Conservation (phyloP, 805 yeast genomes). For the Tetrapisispora iriomotensis region DNA sequence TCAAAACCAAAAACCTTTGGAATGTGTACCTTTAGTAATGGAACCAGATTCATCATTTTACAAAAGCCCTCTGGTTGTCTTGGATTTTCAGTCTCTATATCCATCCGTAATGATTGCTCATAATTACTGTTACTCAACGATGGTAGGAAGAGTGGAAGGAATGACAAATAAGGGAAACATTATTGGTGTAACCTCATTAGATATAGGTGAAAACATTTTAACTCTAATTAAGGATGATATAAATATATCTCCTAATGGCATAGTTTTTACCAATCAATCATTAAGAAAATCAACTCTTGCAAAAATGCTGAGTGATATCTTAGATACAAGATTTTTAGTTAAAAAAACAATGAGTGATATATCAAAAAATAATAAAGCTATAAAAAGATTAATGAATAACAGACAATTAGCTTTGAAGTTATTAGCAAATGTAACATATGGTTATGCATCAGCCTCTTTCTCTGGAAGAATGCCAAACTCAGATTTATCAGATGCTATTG, state of each 20-base stretch:
- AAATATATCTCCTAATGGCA: slow-evolving; percentile 77
- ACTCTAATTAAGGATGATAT: slow-evolving; percentile 44
- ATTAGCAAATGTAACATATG: slow-evolving; percentile 92
- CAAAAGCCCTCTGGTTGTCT: slow-evolving; percentile 78
- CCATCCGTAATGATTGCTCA: slow-evolving; percentile 90
- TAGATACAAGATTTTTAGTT: slow-evolving; percentile 70
- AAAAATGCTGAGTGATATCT: slow-evolving; percentile 73
- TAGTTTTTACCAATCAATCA: slow-evolving; percentile 57
- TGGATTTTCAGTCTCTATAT: slow-evolving; percentile 89
- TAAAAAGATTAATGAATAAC: slow-evolving; percentile 47
- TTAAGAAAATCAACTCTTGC: slow-evolving; percentile 68
- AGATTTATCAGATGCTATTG: slow-evolving; percentile 91
- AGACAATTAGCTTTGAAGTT: slow-evolving; percentile 81
- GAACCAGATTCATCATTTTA: slow-evolving; percentile 83
- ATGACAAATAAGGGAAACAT: slow-evolving; percentile 37
- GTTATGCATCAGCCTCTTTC: slow-evolving; percentile 88
- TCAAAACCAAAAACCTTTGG: slow-evolving; percentile 73
- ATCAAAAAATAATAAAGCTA: slow-evolving; percentile 11
- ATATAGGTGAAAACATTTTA: slow-evolving; percentile 48
- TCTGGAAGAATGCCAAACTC: slow-evolving; percentile 97
- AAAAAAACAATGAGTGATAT: slow-evolving; percentile 60
- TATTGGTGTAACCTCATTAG: slow-evolving; percentile 44
- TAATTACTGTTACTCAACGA: slow-evolving; percentile 74
- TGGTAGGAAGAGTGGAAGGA: slow-evolving; percentile 52
- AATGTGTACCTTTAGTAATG: slow-evolving; percentile 82